These are phyloP conservation scores for Ligustrum vulgare DNA, from an alignment of 257 asterid genomes.

Conservation along the genomic window DNA sequence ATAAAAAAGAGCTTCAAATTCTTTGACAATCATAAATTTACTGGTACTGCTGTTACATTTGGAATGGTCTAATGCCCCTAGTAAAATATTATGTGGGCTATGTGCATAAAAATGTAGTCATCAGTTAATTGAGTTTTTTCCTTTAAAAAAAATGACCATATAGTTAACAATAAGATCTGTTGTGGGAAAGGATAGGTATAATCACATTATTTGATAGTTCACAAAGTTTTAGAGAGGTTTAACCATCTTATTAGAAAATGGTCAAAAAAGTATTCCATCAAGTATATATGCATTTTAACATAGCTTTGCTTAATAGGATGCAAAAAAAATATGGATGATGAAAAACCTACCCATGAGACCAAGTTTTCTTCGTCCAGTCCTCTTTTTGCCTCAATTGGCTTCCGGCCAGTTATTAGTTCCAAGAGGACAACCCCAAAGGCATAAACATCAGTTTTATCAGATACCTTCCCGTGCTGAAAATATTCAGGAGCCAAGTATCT, in stretches of 20 bases:
- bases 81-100: background rate
- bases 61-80: background rate
- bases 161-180: too few relatives aligned
- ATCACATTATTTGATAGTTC: background rate
- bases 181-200: background rate
- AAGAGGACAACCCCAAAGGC: constrained; percentile 87
- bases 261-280: background rate
- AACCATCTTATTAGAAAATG: background rate
- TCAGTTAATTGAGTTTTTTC: background rate
- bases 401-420: constrained; percentile 80
- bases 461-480: constrained; percentile 89
- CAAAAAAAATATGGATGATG: background rate
- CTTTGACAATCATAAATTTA: too few relatives aligned
- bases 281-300: background rate
- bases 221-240: background rate
- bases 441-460: constrained; percentile 84
- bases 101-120: background rate
- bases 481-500: constrained; percentile 95
- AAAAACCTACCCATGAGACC: constrained; percentile 70
- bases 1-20: background rate
- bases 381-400: constrained; percentile 75
- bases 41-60: background rate
- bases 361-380: constrained; percentile 84
- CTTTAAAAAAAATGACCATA: too few relatives aligned
- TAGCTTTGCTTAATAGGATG: background rate